Base-by-base conservation (phyloP, 768 basidiomycete genomes). In the Leccinum fibrillosum region DNA sequence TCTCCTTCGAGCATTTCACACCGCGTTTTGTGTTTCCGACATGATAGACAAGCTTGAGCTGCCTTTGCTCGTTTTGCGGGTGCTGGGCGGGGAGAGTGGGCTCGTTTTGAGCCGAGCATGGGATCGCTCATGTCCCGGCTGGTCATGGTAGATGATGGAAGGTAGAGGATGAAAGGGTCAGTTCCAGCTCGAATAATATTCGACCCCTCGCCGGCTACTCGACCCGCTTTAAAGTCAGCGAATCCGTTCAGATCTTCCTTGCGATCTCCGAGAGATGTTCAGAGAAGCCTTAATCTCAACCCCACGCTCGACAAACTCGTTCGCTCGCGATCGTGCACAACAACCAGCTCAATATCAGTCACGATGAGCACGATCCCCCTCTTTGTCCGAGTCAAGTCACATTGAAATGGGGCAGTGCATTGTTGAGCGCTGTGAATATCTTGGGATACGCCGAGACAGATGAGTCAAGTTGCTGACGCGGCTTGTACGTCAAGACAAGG, bases 1-100 rank as follows among this genome's bases (percentile, higher is more conserved):
- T 68, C 64, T n/a, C 68, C 71, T 21, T 80, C 80, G n/a, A 82
- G 72, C 55, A 79, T 70, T 67, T 82, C 80, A 63, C 80, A 81
- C 10, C 80, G 76, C 44, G 78, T 80, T 55, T 81, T 81, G 62
- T 79, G 76, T 56, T 74, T 74, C n/a, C 80, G 70, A 57, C 80
- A 81, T 25, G 77, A 75, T 3, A 75, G 57, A 60, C 80, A 81
- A 2, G 80, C 80, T 59, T 79, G 77, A 8, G 74, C 70, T 0
- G 78, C 74, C 58, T 79, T 79, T 21, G 75, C 72, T 52, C 78
- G 69, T 60, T 78, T 80, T 35, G 72, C 57, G 28, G 74, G 67
- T 2, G 61, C 51, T 32, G 61, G 26, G 28, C 72, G 71, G 2
- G 71, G 71, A n/a, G 71, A 73, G 48, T 63, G 69, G 3, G 67